phyloP scores from a whole-genome alignment of 1,284 basidiomycete genomes.

The Cutaneotrichosporon daszewskae region DNA sequence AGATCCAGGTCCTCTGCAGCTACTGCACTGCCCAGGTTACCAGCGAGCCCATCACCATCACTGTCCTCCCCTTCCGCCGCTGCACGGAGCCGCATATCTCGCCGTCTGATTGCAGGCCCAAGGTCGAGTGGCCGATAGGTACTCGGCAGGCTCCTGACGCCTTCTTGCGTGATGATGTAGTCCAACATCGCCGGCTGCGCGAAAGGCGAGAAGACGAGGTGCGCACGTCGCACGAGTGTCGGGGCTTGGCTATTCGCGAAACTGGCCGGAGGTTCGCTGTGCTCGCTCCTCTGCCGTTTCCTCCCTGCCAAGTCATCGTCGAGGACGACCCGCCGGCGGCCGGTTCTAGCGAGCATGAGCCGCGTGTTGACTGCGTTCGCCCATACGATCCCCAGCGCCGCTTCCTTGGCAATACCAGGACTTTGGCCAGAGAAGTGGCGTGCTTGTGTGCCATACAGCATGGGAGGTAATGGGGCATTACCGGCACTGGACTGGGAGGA shows the following conservation, averaged over 20 bases:
- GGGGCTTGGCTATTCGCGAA: too few relatives aligned
- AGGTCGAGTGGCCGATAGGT: conserved; percentile 22
- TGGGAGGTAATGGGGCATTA: conserved; percentile 20
- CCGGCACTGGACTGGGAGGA: not conserved
- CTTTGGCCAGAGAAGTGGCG: conserved; percentile 65
- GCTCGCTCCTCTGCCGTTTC: not conserved
- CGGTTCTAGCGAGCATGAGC: conserved; percentile 73
- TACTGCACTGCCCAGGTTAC: too few relatives aligned
- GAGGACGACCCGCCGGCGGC: conserved; percentile 58
- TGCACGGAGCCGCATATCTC: conserved; percentile 7
- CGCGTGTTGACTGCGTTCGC: conserved; percentile 79
- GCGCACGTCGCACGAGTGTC: conserved; percentile 47
- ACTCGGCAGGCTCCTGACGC: conserved; percentile 49
- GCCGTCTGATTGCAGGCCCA: conserved; percentile 11
- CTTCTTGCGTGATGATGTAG: conserved; percentile 61
- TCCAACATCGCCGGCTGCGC: conserved; percentile 59
- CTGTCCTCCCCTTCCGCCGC: too few relatives aligned
- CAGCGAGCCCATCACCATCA: too few relatives aligned
- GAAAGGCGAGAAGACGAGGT: conserved; percentile 68
- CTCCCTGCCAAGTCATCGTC: conserved; percentile 17
- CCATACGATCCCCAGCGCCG: conserved; percentile 80
- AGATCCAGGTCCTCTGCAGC: too few relatives aligned
- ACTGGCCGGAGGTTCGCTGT: not conserved
- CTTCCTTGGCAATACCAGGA: conserved; percentile 61
- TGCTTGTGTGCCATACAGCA: conserved; percentile 65